Percentiles rank a stretch among this genome's conserved stretches.
Evolutionary conservation across 2,329 filamentous ascomycete genomes (phyloP).

Genomic region (Stemphylium vesicarium): DNA sequence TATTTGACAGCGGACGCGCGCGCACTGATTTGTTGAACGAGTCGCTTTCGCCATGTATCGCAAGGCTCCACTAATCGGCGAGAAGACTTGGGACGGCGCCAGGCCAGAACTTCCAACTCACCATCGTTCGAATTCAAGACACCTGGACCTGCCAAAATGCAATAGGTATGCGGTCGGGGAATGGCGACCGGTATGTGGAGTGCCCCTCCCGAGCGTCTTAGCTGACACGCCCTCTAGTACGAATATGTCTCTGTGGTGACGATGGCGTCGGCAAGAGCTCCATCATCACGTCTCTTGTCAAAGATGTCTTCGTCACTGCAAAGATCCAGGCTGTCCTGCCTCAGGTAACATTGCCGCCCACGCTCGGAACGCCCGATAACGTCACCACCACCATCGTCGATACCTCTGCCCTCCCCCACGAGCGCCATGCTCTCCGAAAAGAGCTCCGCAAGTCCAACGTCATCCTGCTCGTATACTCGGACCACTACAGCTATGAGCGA

Average conservation of each 20-base stretch:
- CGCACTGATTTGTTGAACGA: not conserved
- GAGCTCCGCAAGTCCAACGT: conserved; percentile 97
- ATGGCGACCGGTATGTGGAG: conserved; percentile 40
- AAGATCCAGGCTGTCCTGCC: conserved; percentile 95
- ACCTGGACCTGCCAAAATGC: conserved; percentile 7
- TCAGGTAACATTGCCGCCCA: conserved; percentile 92
- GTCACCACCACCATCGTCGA: conserved; percentile 98
- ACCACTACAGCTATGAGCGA: conserved; percentile 98
- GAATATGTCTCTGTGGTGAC: conserved; percentile 95
- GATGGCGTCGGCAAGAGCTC: conserved; percentile 66
- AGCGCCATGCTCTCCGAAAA: conserved; percentile 85
- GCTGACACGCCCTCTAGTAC: conserved; percentile 60
- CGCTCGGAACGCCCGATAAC: conserved; percentile 91
- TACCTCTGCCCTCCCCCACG: conserved; percentile 92
- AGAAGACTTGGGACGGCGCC: not conserved
- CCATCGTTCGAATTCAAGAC: not conserved
- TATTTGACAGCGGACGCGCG: conserved; percentile 6
- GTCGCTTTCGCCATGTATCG: conserved; percentile 3
- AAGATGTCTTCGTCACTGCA: conserved; percentile 93
- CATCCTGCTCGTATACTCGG: conserved; percentile 94
- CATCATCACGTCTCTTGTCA: conserved; percentile 91
- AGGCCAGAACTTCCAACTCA: not conserved
- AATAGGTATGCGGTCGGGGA: conserved; percentile 23
- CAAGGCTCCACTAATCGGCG: not conserved
- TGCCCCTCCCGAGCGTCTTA: conserved; percentile 2